Conservation (phyloP, 2,329 filamentous ascomycete genomes). For the Sporothrix brunneoviolacea region DNA sequence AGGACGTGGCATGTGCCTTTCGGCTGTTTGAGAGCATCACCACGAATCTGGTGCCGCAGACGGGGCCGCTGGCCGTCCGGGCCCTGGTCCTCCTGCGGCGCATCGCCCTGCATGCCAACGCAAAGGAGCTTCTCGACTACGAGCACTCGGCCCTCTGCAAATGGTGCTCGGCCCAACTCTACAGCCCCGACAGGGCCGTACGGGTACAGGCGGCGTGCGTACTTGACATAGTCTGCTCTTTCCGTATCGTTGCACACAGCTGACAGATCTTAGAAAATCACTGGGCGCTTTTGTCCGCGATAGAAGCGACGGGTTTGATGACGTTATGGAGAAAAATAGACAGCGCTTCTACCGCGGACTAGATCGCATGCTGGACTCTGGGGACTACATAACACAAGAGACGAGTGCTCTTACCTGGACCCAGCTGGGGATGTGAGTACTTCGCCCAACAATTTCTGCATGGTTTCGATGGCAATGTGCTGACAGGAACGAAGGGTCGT, state of each 20-base stretch:
- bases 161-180: conserved; percentile 14
- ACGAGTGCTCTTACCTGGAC: conserved; percentile 15
- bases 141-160: conserved; percentile 13
- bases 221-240: too few species aligned
- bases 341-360: conserved; percentile 14
- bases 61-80: conserved; percentile 13
- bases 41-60: not conserved
- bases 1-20: not conserved
- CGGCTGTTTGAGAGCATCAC: not conserved
- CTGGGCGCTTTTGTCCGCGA: conserved; percentile 11
- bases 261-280: conserved; percentile 12
- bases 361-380: conserved; percentile 7
- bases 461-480: not conserved
- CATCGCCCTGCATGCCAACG: conserved; percentile 12
- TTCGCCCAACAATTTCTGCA: not conserved
- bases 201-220: conserved; percentile 17
- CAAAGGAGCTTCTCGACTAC: conserved; percentile 12
- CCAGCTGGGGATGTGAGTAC: conserved; percentile 16
- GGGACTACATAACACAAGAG: conserved; percentile 14
- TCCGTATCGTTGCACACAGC: too few species aligned
- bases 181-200: conserved; percentile 15
- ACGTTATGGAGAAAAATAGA: conserved; percentile 9
- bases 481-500: conserved; percentile 11
- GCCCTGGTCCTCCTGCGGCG: conserved; percentile 11
- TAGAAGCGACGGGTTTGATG: not conserved